Base-by-base conservation (phyloP, 108 stramenopile genomes). In the Pseudonitzschia delicatissima region DNA sequence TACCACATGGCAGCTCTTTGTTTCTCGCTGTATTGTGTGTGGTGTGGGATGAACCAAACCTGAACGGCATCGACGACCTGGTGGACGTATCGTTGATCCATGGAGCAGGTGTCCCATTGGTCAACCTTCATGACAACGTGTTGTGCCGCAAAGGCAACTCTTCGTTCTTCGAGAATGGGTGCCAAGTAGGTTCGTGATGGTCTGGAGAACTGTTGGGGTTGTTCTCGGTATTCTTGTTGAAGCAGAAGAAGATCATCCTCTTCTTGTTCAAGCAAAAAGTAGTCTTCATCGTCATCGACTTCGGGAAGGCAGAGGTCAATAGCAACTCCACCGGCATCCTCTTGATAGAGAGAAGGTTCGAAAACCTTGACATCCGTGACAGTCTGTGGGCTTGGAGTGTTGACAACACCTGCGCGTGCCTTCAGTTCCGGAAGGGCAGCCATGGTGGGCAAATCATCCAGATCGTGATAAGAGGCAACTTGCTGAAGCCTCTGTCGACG, bases 71-170 rank as follows among this genome's bases (percentile, higher is more conserved):
- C 53, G 18, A 55, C 28, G 8, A 55, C 53, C 29, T 31, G 29
- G 33, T 55, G 53, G 0, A 55, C 53, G 47, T 17, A 48, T 48
- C 47, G n/a, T 21, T 48, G 47, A 48, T 48, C 47, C 21, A 48
- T 48, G 20, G 20, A 18, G 20, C 47, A 48, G 8, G 37, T 39
- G 21, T 48, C 47, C 7, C 6, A 1, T 3, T 48, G 21, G 2
- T 48, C 47, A 6, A 55, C 15, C 17, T 33, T 55, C 12, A 55
- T n/a, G 0, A 55, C 53, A 23, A 55, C 53, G 33, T 55, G 53
- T 29, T 55, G 23, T 4, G 53, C 53, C n/a, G 53, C 53, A 55
- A 55, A 55, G 29, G 53, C 31, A n/a, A 55, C 53, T 27, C n/a
- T 31, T 3, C 53, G 53, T 55, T 55, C 50, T 51, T 51, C 53